Base-by-base conservation (phyloP, 1,139 yeast genomes). In the Pichia inconspicua region DNA sequence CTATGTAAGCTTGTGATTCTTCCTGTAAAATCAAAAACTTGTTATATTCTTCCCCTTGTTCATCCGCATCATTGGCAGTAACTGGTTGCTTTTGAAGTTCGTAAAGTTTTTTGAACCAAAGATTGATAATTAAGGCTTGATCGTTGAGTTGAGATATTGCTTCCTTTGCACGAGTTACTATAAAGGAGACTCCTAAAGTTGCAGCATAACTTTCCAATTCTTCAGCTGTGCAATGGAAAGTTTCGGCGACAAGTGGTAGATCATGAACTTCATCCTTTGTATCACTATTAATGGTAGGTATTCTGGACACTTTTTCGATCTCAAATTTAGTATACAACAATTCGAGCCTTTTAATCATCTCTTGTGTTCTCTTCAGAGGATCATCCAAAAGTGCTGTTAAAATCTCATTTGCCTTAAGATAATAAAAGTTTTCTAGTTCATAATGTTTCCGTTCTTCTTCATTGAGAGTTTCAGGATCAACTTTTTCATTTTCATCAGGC, bases 21-120 rank as follows among this genome's bases (percentile, higher is more conserved):
- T 84, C 94, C 63, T 90, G 97, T 43, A 77, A 82, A 40, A 78
- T 77, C 45, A 90, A 70, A 0, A 94, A 80, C 15, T 75, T 75
- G 27, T 78, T 81, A 62, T 89, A 92, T 57, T 89, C 97, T 48
- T 80, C 86, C 19, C 94, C 95, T 51, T 80, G 80, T 14, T 46
- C 47, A n/a, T 52, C 52, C 28, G 68, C 70, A 2, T 37, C 41
- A 25, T 62, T 61, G 46, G 72, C 72, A 15, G 73, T 74, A 37
- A 70, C 72, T 1, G 62, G 61, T 2, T 67, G 62, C 52, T 67
- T 68, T 52, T 82, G 69, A 15, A 81, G 65, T 1, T 58, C 59
- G 11, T 70, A 60, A 48, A 88, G 66, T 15, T 73, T 69, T 1
- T 61, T 61, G 51, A 80, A 63, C 78, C 89, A 77, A 6, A 63